phyloP scores from a whole-genome alignment of 2,329 filamentous ascomycete genomes.

The Claviceps fusiformis region DNA sequence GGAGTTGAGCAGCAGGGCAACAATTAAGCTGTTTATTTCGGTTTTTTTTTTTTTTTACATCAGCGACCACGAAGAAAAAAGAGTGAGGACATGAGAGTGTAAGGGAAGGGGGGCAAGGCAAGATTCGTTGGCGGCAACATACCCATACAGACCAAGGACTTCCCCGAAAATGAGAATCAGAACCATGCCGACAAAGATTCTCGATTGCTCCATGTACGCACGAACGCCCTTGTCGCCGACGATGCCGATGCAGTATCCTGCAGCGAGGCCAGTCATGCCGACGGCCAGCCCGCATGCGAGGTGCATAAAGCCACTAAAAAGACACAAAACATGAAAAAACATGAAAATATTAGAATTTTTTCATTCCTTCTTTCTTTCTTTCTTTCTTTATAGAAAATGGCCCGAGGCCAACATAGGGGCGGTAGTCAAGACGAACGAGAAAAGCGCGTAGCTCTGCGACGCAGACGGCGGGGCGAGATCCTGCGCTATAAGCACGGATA shows the following conservation, averaged over 20 bases:
- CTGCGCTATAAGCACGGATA: constrained; percentile 88
- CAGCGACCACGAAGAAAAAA: background rate
- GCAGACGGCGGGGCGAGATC: constrained; percentile 62
- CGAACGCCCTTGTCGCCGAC: constrained; percentile 91
- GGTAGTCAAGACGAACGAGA: constrained; percentile 43
- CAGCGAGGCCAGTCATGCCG: constrained; percentile 81
- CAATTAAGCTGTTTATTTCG: constrained; percentile 54
- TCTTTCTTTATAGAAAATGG: no score
- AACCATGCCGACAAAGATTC: constrained; percentile 97
- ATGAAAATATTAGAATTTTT: constrained; percentile 8
- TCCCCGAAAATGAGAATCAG: constrained; percentile 97
- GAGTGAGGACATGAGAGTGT: background rate
- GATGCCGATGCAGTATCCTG: constrained; percentile 90
- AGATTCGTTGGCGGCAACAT: constrained; percentile 20
- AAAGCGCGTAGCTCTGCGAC: constrained; percentile 61
- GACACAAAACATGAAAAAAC: background rate
- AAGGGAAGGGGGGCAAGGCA: background rate
- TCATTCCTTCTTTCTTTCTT: background rate
- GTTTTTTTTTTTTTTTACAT: background rate
- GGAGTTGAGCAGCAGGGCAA: constrained; percentile 85
- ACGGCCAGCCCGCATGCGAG: constrained; percentile 82
- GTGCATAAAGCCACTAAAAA: constrained; percentile 72
- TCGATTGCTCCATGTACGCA: constrained; percentile 89
- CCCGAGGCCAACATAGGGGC: no score
- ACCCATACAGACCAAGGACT: constrained; percentile 94